Percentiles rank a stretch among this genome's conserved stretches.
Conservation (phyloP, 108 stramenopile species). For the Phaeodactylum tricornutum region DNA sequence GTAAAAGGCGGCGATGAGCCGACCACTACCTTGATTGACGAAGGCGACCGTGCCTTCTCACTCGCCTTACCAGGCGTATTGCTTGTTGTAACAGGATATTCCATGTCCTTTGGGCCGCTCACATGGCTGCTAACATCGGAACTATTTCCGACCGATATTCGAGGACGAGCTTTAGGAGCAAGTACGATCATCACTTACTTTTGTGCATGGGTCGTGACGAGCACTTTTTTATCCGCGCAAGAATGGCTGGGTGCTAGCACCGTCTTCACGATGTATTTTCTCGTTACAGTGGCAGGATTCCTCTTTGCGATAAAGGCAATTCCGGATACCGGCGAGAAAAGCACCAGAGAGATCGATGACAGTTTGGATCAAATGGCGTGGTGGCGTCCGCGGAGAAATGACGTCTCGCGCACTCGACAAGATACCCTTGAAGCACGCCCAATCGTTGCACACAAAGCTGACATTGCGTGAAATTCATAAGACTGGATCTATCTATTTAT, state of each 20-base stretch:
- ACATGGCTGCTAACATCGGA: constrained; percentile 64
- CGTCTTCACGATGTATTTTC: constrained; percentile 41
- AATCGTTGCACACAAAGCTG: no score
- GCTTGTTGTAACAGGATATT: constrained; percentile 56
- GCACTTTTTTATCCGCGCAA: constrained; percentile 38
- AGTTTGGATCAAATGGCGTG: constrained; percentile 37
- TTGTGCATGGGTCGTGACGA: constrained; percentile 43
- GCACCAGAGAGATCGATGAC: constrained; percentile 25
- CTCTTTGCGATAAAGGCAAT: constrained; percentile 45
- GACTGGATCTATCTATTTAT: no score
- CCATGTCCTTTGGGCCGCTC: constrained; percentile 54
- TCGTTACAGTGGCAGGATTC: constrained; percentile 29
- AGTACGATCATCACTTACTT: constrained; percentile 47
- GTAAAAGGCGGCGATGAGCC: constrained; percentile 2
- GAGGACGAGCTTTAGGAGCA: constrained; percentile 56
- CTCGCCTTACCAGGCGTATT: constrained; percentile 41
- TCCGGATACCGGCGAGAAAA: constrained; percentile 58
- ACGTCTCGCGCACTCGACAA: no score
- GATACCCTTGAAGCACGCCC: no score
- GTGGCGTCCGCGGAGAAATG: no score
- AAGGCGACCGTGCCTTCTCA: constrained; percentile 11
- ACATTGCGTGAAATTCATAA: no score
- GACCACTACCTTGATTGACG: no score
- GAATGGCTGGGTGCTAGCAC: constrained; percentile 20
- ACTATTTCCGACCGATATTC: constrained; percentile 56